Base-by-base conservation (phyloP, 805 yeast species). In the Cyberlindnera euphorbiae region DNA sequence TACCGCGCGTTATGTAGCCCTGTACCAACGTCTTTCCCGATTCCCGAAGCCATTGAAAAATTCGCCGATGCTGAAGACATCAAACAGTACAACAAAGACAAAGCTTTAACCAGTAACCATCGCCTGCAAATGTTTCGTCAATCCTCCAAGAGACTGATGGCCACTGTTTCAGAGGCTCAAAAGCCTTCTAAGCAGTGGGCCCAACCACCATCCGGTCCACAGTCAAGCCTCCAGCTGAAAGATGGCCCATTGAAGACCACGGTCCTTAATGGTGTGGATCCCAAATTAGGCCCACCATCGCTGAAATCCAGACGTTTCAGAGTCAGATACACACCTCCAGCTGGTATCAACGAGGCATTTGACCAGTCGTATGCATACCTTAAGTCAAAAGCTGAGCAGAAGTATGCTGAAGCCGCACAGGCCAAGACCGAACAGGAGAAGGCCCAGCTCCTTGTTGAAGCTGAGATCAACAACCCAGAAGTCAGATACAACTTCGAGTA, bases 391-490 rank as follows among this genome's bases (percentile, higher is more conserved):
- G 68, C 82, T 17, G 67, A 73, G 36, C 60, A 58, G 24, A 44
- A 55, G 22, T 75, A 77, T 53, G 38, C 46, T 19, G 39, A 61
- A 36, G 44, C 62, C 5, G 33, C 46, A 2, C 29, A 49, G 7
- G 40, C 42, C n/a, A 31, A 46, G 27, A 16, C 28, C 5, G 39
- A 36, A n/a, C 39, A 45, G 12, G 53, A 56, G 14, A 58, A 51
- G 37, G 46, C 48, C 16, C 42, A 59, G 38, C 58, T 77, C 17
- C 56, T 67, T 21, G 67, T 75, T 8, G 64, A 72, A 38, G 87
- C 95, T 1, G 95, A 90, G 58, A 52, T 69, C 31, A 59, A 70
- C 55, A 86, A 89, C 57, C 97, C 97, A 12, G 95, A 87, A 59
- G 96, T 87, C 10, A 65, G 76, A 38, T 86, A 74, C 64, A 85